phyloP scores from a whole-genome alignment of 345 rosid species.

The Syzygium jambos region DNA sequence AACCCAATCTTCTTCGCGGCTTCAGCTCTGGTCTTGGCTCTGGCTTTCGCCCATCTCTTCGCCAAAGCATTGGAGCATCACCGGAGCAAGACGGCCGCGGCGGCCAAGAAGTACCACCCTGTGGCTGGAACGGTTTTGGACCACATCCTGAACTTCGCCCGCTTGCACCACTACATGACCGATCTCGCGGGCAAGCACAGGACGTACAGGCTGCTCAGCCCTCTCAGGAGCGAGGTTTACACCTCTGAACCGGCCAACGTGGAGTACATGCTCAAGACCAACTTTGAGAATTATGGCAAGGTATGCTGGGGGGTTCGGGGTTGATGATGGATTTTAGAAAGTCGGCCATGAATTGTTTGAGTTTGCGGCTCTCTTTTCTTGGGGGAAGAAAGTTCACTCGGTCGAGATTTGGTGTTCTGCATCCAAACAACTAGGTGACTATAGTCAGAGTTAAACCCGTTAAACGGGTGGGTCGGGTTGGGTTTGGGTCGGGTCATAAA shows the following conservation, averaged over 20 bases:
- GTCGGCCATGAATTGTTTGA: background rate
- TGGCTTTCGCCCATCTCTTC: background rate
- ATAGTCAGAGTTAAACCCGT: too few relatives aligned
- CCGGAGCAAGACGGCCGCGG: background rate
- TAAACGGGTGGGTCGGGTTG: too few relatives aligned
- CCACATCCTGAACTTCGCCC: conserved; percentile 47
- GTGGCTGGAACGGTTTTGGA: conserved; percentile 40
- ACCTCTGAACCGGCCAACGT: conserved; percentile 36
- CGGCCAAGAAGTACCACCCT: conserved; percentile 33
- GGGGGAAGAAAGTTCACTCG: background rate
- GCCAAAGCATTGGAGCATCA: background rate
- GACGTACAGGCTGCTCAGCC: conserved; percentile 41
- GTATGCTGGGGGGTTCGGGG: background rate
- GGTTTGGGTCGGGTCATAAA: too few relatives aligned
- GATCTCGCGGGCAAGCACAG: conserved; percentile 27
- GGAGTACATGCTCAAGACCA: conserved; percentile 40
- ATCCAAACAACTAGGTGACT: background rate
- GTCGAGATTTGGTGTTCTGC: background rate
- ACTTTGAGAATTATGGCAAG: conserved; percentile 42
- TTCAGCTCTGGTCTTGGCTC: conserved; percentile 7
- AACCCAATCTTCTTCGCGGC: conserved; percentile 4
- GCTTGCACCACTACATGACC: conserved; percentile 46
- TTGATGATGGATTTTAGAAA: background rate
- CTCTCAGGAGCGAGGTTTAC: conserved; percentile 38
- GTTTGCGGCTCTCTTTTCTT: background rate